phyloP scores from a whole-genome alignment of 352 stramenopile species.

The Phytopythium ostracodes region DNA sequence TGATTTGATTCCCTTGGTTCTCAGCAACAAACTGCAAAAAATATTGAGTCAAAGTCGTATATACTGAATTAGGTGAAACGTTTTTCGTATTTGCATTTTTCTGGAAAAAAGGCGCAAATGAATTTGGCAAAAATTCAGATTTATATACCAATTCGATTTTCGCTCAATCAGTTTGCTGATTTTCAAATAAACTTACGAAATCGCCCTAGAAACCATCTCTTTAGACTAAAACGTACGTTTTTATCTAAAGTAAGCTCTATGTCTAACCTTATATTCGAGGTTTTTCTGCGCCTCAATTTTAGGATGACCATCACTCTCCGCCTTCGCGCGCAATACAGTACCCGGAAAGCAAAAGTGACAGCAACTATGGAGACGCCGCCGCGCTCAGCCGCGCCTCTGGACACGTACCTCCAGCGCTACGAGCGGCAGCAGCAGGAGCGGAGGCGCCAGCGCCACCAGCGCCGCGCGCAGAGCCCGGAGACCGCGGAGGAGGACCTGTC shows the following conservation, averaged over 20 bases:
- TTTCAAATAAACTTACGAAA: background rate
- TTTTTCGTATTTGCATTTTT: too few species aligned
- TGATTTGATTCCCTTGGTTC: too few species aligned
- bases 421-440: conserved; percentile 47
- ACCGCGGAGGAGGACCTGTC: conserved; percentile 24
- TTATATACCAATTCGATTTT: background rate
- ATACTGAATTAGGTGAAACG: too few species aligned
- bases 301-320: conserved; percentile 1
- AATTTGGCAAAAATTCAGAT: background rate
- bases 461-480: conserved; percentile 13
- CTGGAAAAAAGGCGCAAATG: too few species aligned
- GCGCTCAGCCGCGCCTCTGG: conserved; percentile 17
- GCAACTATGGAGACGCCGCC: conserved; percentile 24
- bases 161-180: background rate
- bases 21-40: too few species aligned
- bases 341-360: conserved; percentile 3
- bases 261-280: background rate
- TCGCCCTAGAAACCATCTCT: too few species aligned
- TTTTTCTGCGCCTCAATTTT: background rate
- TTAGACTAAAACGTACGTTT: background rate
- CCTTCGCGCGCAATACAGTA: conserved; percentile 5
- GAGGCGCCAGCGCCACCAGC: conserved; percentile 13
- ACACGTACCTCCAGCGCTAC: conserved; percentile 47
- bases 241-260: background rate
- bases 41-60: too few species aligned